phyloP scores from a whole-genome alignment of 495 filamentous ascomycete genomes.

The Letharia columbiana region DNA sequence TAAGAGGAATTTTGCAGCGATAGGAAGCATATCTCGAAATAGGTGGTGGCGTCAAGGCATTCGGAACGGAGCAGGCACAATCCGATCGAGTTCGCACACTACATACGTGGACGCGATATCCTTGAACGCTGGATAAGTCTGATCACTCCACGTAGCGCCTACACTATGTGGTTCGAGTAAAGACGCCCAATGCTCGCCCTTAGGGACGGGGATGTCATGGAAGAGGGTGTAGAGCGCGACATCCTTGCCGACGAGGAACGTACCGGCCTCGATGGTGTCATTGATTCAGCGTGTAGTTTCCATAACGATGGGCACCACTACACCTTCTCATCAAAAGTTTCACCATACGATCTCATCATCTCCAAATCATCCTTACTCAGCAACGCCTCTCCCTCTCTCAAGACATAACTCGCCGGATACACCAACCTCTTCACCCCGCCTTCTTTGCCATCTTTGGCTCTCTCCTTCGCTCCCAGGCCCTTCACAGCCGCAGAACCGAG shows the following conservation, averaged over 20 bases:
- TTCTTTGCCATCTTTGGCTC: background rate
- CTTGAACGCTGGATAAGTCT: too few relatives aligned
- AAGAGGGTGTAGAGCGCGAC: background rate
- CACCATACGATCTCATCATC: background rate
- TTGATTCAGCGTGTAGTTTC: background rate
- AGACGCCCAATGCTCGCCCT: too few relatives aligned
- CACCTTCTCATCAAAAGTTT: background rate
- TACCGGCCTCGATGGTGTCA: background rate
- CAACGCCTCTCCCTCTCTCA: background rate
- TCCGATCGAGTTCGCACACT: background rate
- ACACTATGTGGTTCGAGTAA: too few relatives aligned
- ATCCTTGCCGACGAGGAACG: background rate
- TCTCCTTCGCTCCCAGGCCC: background rate
- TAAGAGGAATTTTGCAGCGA: too few relatives aligned
- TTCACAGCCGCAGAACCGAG: background rate
- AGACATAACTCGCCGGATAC: background rate
- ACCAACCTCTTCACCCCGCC: constrained; percentile 1
- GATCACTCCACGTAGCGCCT: too few relatives aligned
- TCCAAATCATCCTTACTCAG: background rate
- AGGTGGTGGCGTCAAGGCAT: too few relatives aligned
- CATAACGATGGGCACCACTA: background rate
- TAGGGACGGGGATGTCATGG: constrained; percentile 6
- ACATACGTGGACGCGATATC: too few relatives aligned
- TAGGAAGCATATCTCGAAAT: too few relatives aligned
- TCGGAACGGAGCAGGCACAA: background rate